phyloP scores from a whole-genome alignment of 2,329 filamentous ascomycete genomes.

The Aspergillus terreus region DNA sequence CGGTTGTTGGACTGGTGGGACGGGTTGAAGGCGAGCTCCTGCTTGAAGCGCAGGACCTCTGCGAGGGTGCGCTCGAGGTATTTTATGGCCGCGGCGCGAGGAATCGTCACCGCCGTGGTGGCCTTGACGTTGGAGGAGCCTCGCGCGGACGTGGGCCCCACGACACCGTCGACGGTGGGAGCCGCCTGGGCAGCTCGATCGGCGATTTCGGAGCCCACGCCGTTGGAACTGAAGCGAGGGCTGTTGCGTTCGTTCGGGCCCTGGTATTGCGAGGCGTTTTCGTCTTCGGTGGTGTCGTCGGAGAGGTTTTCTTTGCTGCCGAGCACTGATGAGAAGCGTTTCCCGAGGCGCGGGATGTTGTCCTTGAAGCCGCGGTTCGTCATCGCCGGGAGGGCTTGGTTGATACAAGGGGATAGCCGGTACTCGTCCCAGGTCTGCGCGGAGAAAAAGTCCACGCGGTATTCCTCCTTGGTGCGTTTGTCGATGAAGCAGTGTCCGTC shows the following conservation, averaged over 20 bases:
- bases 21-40: constrained; percentile 63
- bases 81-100: constrained; percentile 51
- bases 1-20: constrained; percentile 60
- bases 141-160: constrained; percentile 23
- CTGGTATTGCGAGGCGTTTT: constrained; percentile 7
- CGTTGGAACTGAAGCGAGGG: constrained; percentile 4
- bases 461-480: constrained; percentile 73
- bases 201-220: constrained; percentile 3
- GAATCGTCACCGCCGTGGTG: constrained; percentile 45
- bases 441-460: constrained; percentile 80
- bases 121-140: constrained; percentile 21
- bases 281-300: constrained; percentile 12
- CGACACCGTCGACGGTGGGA: constrained; percentile 29
- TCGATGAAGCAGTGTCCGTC: constrained; percentile 86
- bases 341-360: constrained; percentile 36
- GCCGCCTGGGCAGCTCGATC: constrained; percentile 16
- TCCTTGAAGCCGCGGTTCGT: constrained; percentile 36
- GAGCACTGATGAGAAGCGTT: constrained; percentile 34
- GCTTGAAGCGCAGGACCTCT: constrained; percentile 70
- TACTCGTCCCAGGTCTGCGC: constrained; percentile 74
- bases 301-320: constrained; percentile 18
- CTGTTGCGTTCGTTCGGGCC: constrained; percentile 1
- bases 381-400: constrained; percentile 59
- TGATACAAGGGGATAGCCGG: constrained; percentile 72
- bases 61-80: constrained; percentile 75